A percentile compares a stretch with the other conserved stretches of the same genome.
Conservation (phyloP, 1,284 basidiomycete species). For the Rhizopogon parksii region DNA sequence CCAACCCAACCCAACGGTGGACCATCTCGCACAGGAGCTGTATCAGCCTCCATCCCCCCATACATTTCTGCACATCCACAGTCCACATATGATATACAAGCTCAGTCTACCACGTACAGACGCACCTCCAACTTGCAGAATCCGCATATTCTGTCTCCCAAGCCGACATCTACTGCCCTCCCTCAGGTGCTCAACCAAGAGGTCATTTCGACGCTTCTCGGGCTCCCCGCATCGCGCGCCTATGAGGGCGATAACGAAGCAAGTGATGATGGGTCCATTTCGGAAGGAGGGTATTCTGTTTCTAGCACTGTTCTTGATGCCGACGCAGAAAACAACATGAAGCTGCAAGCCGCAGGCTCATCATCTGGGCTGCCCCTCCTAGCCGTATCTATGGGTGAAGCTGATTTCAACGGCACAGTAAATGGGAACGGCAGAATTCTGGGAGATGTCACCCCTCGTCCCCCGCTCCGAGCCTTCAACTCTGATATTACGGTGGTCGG, state of each 20-base stretch:
- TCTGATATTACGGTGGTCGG: constrained; percentile 29
- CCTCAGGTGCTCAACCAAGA: constrained; percentile 59
- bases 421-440: constrained; percentile 22
- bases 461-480: constrained; percentile 32
- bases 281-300: constrained; percentile 35
- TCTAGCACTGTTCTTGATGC: constrained; percentile 39
- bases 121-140: constrained; percentile 21
- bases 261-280: constrained; percentile 34
- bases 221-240: constrained; percentile 43
- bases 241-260: constrained; percentile 62
- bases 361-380: constrained; percentile 26
- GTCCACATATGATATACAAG: background rate
- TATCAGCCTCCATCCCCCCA: constrained; percentile 1
- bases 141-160: constrained; percentile 37
- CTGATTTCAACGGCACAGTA: constrained; percentile 10
- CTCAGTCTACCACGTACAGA: constrained; percentile 5
- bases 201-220: constrained; percentile 54
- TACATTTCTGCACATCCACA: background rate
- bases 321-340: constrained; percentile 16
- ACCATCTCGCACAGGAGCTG: constrained; percentile 13
- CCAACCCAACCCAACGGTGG: constrained; percentile 9
- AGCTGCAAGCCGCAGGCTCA: constrained; percentile 26
- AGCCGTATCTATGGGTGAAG: constrained; percentile 14
- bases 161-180: constrained; percentile 38
- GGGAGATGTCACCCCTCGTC: constrained; percentile 47